Evolutionary conservation across 331 rosid genomes (phyloP), one percentile per base, ranked within the genome.

Genomic region (Dryas integrifolia): DNA sequence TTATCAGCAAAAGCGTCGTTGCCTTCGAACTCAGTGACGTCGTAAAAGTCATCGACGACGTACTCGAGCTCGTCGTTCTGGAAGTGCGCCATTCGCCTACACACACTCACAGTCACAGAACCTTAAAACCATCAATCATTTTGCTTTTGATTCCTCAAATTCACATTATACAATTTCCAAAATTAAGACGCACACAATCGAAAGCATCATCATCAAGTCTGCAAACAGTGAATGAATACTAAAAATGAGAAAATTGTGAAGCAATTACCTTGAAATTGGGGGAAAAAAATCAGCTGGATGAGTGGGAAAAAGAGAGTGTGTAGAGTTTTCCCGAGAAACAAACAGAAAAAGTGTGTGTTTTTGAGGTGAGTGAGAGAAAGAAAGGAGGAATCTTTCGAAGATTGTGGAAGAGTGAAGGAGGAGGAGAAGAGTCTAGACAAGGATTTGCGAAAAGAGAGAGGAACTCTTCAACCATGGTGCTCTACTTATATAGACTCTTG

Each of bases 41-140:
- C 84, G 80, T 15, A 80, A 50, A 79, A 79, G 57, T 82, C 82
- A 43, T 78, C 85, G 11, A 58, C 77, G n/a, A 82, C 70, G 77
- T 80, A 86, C 12, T 88, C 92, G 26, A 90, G 96, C 70, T 88
- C 92, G 11, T 83, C 92, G 78, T 88, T 82, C 69, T 71, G 75
- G 48, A 90, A 86, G 9, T 84, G 85, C 30, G 81, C 92, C 98
- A 92, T 86, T 35, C 57, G 30, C 77, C 81, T 79, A 15, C 58
- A 39, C 57, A 9, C 15, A 60, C 12, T 6, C 24, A 38, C 46
- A 39, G 46, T 30, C 35, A 30, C 35, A 30, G 35, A 30, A 30
- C 35, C 35, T 30, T 30, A 30, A 30, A 30, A 30, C 35, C 35
- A 2, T 30, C 35, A 30, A 30, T 30, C 35, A 30, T 30, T 30